phyloP scores from a whole-genome alignment of 805 yeast genomes.

The Saccharomycopsis oosterbeekiorum region DNA sequence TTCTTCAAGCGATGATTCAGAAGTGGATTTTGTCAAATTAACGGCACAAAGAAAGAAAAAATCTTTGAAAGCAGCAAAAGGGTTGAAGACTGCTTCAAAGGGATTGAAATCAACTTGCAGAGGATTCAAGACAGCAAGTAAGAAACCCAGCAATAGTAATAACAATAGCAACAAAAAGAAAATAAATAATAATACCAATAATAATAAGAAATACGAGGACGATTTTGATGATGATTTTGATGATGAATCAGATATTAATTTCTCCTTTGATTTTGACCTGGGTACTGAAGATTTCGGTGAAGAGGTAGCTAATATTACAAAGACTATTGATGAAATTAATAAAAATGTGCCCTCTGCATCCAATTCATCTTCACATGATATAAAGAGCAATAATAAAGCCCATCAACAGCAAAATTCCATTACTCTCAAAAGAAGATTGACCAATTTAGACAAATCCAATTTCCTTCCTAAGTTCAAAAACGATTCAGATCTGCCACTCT shows the following conservation, averaged over 20 bases:
- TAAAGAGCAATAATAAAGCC: constrained; percentile 19
- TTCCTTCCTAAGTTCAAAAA: constrained; percentile 27
- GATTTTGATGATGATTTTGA: constrained; percentile 16
- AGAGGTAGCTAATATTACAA: constrained; percentile 27
- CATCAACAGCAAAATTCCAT: constrained; percentile 8
- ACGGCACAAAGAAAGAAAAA: constrained; percentile 58
- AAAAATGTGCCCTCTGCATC: not conserved
- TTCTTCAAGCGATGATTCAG: constrained; percentile 52
- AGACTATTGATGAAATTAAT: not conserved
- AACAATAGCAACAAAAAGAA: not conserved
- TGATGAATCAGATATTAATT: constrained; percentile 28
- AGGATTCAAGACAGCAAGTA: not conserved
- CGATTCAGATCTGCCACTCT: constrained; percentile 26
- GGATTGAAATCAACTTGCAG: constrained; percentile 25
- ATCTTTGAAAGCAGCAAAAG: constrained; percentile 37
- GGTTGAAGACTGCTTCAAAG: constrained; percentile 26
- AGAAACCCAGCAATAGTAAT: not conserved
- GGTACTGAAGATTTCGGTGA: constrained; percentile 57
- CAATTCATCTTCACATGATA: not conserved
- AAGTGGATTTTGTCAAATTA: constrained; percentile 61
- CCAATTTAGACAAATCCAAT: constrained; percentile 37
- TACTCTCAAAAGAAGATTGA: constrained; percentile 48
- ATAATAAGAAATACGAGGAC: constrained; percentile 18
- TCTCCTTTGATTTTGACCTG: constrained; percentile 32
- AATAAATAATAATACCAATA: not conserved